A percentile compares a stretch with the other conserved stretches of the same genome.
phyloP scores from a whole-genome alignment of 345 rosid species.

The Clarkia xantiana region DNA sequence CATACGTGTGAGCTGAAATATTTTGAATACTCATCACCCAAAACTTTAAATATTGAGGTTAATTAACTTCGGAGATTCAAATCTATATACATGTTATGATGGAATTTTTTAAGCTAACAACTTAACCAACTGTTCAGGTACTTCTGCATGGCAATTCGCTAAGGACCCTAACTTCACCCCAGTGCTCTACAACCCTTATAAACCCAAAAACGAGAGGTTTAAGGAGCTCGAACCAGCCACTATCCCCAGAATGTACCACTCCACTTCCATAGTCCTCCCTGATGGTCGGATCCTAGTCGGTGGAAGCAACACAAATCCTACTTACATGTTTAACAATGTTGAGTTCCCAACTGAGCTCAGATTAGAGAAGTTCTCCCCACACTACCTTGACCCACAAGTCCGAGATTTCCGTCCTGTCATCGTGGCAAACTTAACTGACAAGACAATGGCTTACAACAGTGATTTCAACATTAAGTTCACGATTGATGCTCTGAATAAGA shows the following conservation, averaged over 20 bases:
- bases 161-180: constrained; percentile 51
- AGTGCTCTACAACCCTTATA: constrained; percentile 24
- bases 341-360: constrained; percentile 21
- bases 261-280: constrained; percentile 19
- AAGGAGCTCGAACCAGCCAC: constrained; percentile 9
- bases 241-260: constrained; percentile 27
- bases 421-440: not conserved
- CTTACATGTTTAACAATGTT: constrained; percentile 15
- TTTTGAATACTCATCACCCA: too few species aligned
- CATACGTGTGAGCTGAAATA: too few species aligned
- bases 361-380: constrained; percentile 30
- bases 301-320: constrained; percentile 26
- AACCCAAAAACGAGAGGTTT: constrained; percentile 10
- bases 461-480: constrained; percentile 8
- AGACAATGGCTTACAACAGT: not conserved
- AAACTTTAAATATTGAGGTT: too few species aligned
- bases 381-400: constrained; percentile 13
- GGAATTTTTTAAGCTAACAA: too few species aligned
- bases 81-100: too few species aligned
- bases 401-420: constrained; percentile 3
- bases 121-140: too few species aligned
- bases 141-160: constrained; percentile 55
- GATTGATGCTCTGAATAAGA: not conserved
- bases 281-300: constrained; percentile 27
- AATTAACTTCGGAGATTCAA: too few species aligned